These are phyloP conservation scores for Kwoniella pini DNA, from an alignment of 768 basidiomycete genomes.

Conservation along the genomic window DNA sequence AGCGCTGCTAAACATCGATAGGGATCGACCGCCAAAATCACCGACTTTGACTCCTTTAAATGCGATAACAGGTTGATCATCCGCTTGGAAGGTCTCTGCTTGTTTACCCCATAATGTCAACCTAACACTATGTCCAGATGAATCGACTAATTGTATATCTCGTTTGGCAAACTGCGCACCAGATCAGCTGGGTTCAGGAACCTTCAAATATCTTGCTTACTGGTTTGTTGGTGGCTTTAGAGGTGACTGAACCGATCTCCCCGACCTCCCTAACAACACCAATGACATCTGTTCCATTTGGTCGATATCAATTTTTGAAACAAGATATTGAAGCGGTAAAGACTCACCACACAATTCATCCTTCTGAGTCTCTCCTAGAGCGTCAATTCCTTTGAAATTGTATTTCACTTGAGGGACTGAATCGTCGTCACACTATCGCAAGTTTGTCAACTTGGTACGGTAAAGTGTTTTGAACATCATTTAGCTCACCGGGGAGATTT, in stretches of 20 bases:
- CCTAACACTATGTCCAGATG: constrained; percentile 71
- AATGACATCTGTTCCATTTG: constrained; percentile 68
- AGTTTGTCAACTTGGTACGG: constrained; percentile 3
- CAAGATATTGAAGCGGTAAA: background rate
- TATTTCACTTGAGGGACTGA: constrained; percentile 81
- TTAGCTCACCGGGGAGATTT: constrained; percentile 70
- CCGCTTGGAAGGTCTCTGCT: constrained; percentile 73
- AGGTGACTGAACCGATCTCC: constrained; percentile 68
- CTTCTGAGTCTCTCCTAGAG: constrained; percentile 67
- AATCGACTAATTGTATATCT: constrained; percentile 84
- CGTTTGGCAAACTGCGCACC: constrained; percentile 73
- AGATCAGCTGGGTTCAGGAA: constrained; percentile 7
- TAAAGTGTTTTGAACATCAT: background rate
- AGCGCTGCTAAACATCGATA: constrained; percentile 79
- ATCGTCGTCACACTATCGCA: constrained; percentile 72
- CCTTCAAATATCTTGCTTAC: constrained; percentile 55
- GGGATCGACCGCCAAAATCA: constrained; percentile 84
- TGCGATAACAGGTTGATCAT: constrained; percentile 72
- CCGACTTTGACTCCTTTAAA: constrained; percentile 93
- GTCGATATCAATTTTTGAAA: too few relatives aligned
- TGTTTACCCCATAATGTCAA: constrained; percentile 95
- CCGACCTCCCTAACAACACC: constrained; percentile 78
- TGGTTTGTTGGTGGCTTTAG: constrained; percentile 70
- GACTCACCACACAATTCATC: constrained; percentile 76
- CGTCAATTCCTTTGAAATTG: constrained; percentile 69